Percentiles rank a stretch among this genome's conserved stretches.
Evolutionary conservation across 2,329 filamentous ascomycete species (phyloP).

Genomic region (Hymenoscyphus occultus): DNA sequence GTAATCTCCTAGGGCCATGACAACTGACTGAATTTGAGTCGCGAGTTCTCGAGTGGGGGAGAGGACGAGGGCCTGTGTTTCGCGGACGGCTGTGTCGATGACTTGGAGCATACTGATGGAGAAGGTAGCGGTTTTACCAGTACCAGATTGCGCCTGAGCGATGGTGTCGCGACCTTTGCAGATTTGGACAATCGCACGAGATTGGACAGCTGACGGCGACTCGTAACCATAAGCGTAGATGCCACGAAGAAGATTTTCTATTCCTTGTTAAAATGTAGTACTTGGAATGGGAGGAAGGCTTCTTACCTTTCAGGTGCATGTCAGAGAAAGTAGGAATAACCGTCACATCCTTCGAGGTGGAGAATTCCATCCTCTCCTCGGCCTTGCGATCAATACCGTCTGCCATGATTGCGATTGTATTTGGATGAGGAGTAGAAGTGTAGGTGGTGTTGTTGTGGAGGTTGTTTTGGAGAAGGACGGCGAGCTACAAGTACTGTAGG

Average conservation of each 20-base stretch:
- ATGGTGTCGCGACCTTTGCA: slow-evolving; percentile 99
- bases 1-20: slow-evolving; percentile 99
- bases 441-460: slow-evolving; percentile 4
- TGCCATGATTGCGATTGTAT: slow-evolving; percentile 60
- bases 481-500: not conserved
- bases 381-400: slow-evolving; percentile 87
- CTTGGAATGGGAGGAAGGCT: not conserved
- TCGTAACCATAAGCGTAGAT: slow-evolving; percentile 99
- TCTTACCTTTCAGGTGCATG: slow-evolving; percentile 79
- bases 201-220: slow-evolving; percentile 95
- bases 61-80: slow-evolving; percentile 91
- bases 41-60: slow-evolving; percentile 95
- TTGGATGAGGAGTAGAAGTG: slow-evolving; percentile 7
- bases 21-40: slow-evolving; percentile 96
- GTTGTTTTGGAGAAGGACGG: slow-evolving; percentile 1
- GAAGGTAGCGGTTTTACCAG: slow-evolving; percentile 98
- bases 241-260: slow-evolving; percentile 89
- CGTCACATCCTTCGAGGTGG: slow-evolving; percentile 95
- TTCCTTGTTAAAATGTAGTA: slow-evolving; percentile 10
- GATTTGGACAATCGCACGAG: slow-evolving; percentile 95
- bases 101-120: slow-evolving; percentile 95
- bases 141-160: slow-evolving; percentile 98
- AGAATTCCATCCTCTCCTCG: slow-evolving; percentile 97
- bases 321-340: slow-evolving; percentile 92
- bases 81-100: slow-evolving; percentile 87